Percentiles rank a stretch among this genome's conserved stretches.
Conservation (phyloP, 495 filamentous ascomycete species). For the Neurospora pannonica region DNA sequence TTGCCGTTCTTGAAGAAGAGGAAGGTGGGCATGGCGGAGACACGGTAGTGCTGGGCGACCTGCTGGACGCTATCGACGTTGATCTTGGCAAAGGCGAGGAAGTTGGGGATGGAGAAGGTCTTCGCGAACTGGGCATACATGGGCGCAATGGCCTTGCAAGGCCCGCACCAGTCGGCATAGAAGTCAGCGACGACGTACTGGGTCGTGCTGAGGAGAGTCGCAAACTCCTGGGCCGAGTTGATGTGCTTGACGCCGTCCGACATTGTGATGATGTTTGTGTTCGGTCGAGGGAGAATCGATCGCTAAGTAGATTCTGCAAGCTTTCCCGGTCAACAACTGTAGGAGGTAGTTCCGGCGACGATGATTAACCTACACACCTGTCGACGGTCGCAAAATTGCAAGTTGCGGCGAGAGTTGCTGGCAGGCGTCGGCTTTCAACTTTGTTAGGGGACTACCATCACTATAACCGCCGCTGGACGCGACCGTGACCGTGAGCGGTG, state of each 20-base stretch:
- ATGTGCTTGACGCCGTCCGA: constrained; percentile 22
- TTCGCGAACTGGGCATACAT: constrained; percentile 44
- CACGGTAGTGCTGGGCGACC: constrained; percentile 37
- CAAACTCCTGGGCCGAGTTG: constrained; percentile 28
- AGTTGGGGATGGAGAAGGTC: constrained; percentile 34
- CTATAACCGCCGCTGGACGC: not conserved
- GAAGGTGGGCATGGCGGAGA: constrained; percentile 73
- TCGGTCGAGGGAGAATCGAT: not conserved
- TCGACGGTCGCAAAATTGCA: not conserved
- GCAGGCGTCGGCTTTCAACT: not conserved
- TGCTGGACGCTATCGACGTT: constrained; percentile 46
- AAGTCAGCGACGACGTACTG: constrained; percentile 42
- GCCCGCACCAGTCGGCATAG: constrained; percentile 59
- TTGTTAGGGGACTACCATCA: not conserved
- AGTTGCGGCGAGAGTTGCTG: not conserved
- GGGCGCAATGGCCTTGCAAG: constrained; percentile 58
- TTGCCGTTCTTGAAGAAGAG: constrained; percentile 74
- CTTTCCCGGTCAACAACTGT: not conserved
- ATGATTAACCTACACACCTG: not conserved
- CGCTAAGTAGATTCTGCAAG: not conserved
- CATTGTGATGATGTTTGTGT: constrained; percentile 8
- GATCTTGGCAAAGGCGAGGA: constrained; percentile 50
- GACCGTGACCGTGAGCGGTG: not conserved
- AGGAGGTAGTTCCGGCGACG: not conserved
- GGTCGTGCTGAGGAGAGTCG: constrained; percentile 28